These are phyloP conservation scores for Mycena rosella DNA, from an alignment of 768 basidiomycete species.

Conservation along the genomic window DNA sequence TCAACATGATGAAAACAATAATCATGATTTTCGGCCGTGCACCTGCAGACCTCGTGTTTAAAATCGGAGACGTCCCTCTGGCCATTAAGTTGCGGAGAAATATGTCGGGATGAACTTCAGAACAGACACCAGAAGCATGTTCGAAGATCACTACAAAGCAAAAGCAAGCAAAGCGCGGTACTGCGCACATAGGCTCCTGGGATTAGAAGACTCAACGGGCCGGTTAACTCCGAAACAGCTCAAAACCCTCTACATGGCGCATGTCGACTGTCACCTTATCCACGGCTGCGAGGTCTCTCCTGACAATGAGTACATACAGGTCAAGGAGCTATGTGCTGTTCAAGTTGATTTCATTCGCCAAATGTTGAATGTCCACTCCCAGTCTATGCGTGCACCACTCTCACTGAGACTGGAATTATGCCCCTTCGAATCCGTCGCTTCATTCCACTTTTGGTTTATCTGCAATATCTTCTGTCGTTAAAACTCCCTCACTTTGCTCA, in stretches of 20 bases:
- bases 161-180: no score
- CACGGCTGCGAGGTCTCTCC: not conserved
- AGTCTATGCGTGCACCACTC: not conserved
- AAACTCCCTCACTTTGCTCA: not conserved
- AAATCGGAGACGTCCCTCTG: not conserved
- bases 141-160: no score
- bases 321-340: not conserved
- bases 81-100: not conserved
- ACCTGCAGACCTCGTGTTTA: constrained; percentile 4
- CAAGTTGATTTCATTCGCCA: not conserved
- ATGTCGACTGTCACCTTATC: not conserved
- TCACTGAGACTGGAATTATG: not conserved
- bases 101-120: not conserved
- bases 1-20: constrained; percentile 40
- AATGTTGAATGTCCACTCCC: no score
- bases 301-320: not conserved
- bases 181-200: not conserved
- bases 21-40: constrained; percentile 30
- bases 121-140: no score
- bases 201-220: not conserved
- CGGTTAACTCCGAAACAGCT: not conserved
- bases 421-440: not conserved
- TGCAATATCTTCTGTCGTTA: not conserved
- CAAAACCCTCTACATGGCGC: not conserved
- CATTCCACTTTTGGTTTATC: not conserved